Conservation (phyloP, 129 eudicot genomes). For the carrot (Daucus carota) region DNA sequence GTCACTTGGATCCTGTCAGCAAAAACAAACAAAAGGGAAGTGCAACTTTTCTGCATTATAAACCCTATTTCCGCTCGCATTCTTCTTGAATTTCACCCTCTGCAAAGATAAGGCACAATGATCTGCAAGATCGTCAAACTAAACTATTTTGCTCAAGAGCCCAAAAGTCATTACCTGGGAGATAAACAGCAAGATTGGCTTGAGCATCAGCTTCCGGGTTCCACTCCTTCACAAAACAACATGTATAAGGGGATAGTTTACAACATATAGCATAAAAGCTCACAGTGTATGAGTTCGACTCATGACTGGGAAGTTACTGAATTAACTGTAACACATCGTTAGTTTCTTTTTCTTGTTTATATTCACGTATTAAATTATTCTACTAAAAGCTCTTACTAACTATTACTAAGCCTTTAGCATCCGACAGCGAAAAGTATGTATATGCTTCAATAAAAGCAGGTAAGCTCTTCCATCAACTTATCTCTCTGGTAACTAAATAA, state of each 20-base stretch:
- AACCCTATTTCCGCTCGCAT: conserved; percentile 36
- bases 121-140: background rate
- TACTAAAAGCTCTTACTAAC: background rate
- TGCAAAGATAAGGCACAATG: conserved; percentile 23
- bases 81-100: conserved; percentile 79
- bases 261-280: background rate
- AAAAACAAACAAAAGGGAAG: no score
- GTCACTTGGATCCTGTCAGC: no score
- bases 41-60: no score
- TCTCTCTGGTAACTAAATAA: background rate
- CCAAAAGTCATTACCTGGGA: conserved; percentile 34
- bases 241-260: background rate
- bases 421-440: background rate
- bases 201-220: conserved; percentile 89
- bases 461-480: background rate
- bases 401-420: background rate
- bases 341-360: background rate
- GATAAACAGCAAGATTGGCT: conserved; percentile 66
- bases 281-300: background rate
- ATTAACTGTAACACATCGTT: background rate
- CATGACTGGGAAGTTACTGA: background rate
- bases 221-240: conserved; percentile 35
- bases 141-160: background rate
- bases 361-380: background rate
- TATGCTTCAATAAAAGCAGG: background rate